These are phyloP conservation scores for Pascua guehoae DNA, from an alignment of 1,284 basidiomycete genomes.

Conservation along the genomic window DNA sequence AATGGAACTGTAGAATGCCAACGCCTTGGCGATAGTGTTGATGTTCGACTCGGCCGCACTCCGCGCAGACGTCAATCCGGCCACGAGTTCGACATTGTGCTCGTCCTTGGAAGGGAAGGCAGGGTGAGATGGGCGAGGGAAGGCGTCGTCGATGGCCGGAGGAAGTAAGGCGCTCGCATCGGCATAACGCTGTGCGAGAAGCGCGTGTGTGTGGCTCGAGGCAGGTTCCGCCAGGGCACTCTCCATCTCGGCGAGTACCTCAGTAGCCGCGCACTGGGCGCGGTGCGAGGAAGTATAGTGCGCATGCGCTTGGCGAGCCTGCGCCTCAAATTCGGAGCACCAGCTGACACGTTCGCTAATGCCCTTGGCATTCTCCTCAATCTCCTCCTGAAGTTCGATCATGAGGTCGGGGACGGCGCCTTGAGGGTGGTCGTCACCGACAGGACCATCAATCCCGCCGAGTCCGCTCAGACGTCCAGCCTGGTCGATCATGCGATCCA, in stretches of 20 bases:
- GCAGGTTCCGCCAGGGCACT: slow-evolving; percentile 19
- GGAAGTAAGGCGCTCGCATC: slow-evolving; percentile 18
- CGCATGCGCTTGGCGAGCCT: slow-evolving; percentile 28
- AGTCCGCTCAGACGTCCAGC: slow-evolving; percentile 34
- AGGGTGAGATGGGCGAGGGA: slow-evolving; percentile 29
- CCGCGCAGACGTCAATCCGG: slow-evolving; percentile 6
- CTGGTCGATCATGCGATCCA: slow-evolving; percentile 47
- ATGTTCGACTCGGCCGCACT: slow-evolving; percentile 14
- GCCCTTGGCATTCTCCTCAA: slow-evolving; percentile 30
- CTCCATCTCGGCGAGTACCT: slow-evolving; percentile 16
- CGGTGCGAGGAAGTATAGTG: slow-evolving; percentile 21
- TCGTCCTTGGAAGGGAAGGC: slow-evolving; percentile 27
- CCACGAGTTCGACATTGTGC: slow-evolving; percentile 19
- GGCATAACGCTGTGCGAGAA: slow-evolving; percentile 13
- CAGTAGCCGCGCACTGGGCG: slow-evolving; percentile 11
- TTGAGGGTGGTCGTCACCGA: slow-evolving; percentile 1
- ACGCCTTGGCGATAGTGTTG: slow-evolving; percentile 10
- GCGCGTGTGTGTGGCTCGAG: slow-evolving; percentile 20
- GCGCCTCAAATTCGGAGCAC: slow-evolving; percentile 32
- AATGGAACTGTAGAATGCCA: slow-evolving; percentile 28
- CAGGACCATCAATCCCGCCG: slow-evolving; percentile 31
- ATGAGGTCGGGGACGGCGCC: slow-evolving; percentile 39
- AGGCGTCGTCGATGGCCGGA: slow-evolving; percentile 13
- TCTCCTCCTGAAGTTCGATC: slow-evolving; percentile 40
- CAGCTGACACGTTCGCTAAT: slow-evolving; percentile 20